Evolutionary conservation across 495 filamentous ascomycete species (phyloP), one percentile per base, ranked within the genome.

Genomic region (Hypoxylon cercidicola): DNA sequence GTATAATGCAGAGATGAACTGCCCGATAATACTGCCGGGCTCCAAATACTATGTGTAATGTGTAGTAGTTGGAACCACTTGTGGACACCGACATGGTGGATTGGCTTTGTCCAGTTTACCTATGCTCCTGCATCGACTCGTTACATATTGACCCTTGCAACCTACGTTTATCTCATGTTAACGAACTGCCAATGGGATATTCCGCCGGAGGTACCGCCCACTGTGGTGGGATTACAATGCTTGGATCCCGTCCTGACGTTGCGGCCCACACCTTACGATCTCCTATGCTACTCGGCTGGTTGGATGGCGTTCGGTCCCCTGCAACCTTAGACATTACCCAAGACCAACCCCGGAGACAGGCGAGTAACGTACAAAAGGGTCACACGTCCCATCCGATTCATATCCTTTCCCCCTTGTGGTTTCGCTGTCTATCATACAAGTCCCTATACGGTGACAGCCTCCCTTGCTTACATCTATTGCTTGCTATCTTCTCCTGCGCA

Each of bases 391-490:
- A 44, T 62, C 44, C 10, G 64, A 48, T 45, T 61, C 23, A 34
- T 16, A 50, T 28, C 15, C 53, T 20, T 40, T 4, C 55, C 43
- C 20, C 35, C 57, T 23, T 61, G 25, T 28, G 41, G 48, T 37
- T 40, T 63, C 23, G 37, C 58, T 55, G 48, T 54, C 44, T 46
- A 30, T 15, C 59, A 59, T 55, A 20, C 43, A 35, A 55, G 21
- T 21, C 43, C 54, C 48, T 58, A 45, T 32, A 46, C 59, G 64
- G 47, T 59, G 41, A 55, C 49, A 58, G 49, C 59, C 54, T 63
- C 54, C 59, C 64, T 62, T 68, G 55, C 54, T 59, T 63, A 11
- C 13, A 47, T 63, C 47, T 59, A 68, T 55, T 62, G 48, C 57
- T 41, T 40, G 52, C 57, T n/a, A 32, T 28, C 45, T 49, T 39